Base-by-base conservation (phyloP, 257 asterid genomes). In the Anisodus acutangulus region DNA sequence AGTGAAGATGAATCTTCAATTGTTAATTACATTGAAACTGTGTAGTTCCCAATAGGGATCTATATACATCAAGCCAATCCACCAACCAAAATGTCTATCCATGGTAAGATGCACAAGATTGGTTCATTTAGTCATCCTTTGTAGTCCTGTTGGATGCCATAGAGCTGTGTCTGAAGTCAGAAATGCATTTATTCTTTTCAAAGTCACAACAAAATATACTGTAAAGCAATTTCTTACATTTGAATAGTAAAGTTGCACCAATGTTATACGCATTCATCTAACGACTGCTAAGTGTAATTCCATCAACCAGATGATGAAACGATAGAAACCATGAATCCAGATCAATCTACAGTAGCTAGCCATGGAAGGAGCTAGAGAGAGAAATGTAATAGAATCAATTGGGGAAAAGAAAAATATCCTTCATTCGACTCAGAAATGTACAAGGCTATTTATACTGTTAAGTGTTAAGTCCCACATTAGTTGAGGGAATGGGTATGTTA, bases 1-100 rank as follows among this genome's bases (percentile, higher is more conserved):
- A 66, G 72, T 66, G 71, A 11, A 35, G 72, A 64, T 26, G 71
- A 66, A 66, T 66, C 47, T 66, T 66, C n/a, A n/a, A 76, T 53
- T 37, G 63, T 76, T 31, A 51, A 51, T 76, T 76, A 51, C 81
- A 76, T 49, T 8, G 47, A 53, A 11, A 6, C 9, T 12, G 19
- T 19, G 64, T 51, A 51, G 80, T 26, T 8, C 43, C 47, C 13
- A 22, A 2, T 22, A 76, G 64, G 63, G 81, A 13, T 26, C 49
- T 78, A 53, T 78, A 78, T 13, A 78, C 47, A 78, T 7, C 31
- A 53, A 4, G 49, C 26, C 64, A 51, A 53, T 26, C n/a, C 37
- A 15, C 45, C 26, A 76, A 76, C 35, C 81, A 76, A 76, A 51
- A 26, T 6, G 45, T 22, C 43, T 51, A 26, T 26, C 63, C 81